A percentile compares a stretch with the other conserved stretches of the same genome.
phyloP scores from a whole-genome alignment of 441 rosid genomes.

The Euphorbia schlechtendalii region DNA sequence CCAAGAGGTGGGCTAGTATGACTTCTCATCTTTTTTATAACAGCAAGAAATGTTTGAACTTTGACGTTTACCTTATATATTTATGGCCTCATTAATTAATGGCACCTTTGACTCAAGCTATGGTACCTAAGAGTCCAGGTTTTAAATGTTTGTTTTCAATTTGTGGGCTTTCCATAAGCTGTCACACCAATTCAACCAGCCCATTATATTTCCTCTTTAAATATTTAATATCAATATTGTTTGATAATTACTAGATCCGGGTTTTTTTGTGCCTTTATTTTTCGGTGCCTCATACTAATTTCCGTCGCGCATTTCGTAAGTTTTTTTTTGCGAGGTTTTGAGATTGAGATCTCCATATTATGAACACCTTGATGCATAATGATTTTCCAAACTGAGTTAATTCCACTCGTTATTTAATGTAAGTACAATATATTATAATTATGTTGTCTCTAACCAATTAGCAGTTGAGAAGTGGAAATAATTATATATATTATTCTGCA shows the following conservation, averaged over 20 bases:
- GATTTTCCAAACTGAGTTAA: too few species aligned
- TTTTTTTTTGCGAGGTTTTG: too few species aligned
- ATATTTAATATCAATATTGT: not conserved
- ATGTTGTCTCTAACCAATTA: slow-evolving; percentile 3
- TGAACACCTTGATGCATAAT: not conserved
- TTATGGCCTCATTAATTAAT: slow-evolving; percentile 9
- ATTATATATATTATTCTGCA: slow-evolving; percentile 4
- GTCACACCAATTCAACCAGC: slow-evolving; percentile 9
- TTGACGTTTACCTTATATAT: too few species aligned
- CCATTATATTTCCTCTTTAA: not conserved
- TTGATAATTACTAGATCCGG: too few species aligned
- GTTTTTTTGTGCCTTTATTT: too few species aligned
- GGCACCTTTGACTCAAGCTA: slow-evolving; percentile 13
- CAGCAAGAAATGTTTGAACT: too few species aligned
- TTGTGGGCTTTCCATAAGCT: slow-evolving; percentile 14
- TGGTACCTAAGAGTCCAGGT: not conserved
- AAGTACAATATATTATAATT: slow-evolving; percentile 2
- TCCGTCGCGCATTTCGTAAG: too few species aligned
- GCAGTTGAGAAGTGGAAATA: slow-evolving; percentile 4
- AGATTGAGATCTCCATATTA: too few species aligned
- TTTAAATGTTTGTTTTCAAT: slow-evolving; percentile 7
- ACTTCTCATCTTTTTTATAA: slow-evolving; percentile 9
- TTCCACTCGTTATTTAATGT: too few species aligned
- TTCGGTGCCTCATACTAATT: too few species aligned
- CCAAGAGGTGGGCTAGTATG: not conserved